Evolutionary conservation across 177 flowering plant species (phyloP), one percentile per base, ranked within the genome.

Genomic region (Tripterygium wilfordii): DNA sequence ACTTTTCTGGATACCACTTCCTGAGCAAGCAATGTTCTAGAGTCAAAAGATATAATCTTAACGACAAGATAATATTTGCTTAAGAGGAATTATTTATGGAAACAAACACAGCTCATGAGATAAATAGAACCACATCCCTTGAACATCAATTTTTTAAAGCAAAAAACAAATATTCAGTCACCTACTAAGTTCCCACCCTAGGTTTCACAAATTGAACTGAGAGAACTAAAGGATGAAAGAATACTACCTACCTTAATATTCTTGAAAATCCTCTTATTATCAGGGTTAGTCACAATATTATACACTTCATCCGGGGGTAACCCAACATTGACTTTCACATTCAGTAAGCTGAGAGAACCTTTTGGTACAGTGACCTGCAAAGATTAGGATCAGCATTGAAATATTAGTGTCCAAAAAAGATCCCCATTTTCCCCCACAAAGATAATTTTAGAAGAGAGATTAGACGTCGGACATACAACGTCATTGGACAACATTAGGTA

Each of bases 241-340:
- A 35, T 32, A 39, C 10, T 18, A 50, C 50, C 57, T 52, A 85
- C 98, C 89, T 88, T 77, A 40, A 92, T 88, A 64, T 92, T 92
- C 72, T 88, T 88, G 78, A 92, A 92, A 42, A 88, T 91, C 55
- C 90, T 82, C 56, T 59, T 82, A 47, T 84, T 92, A 48, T 88
- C 94, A 57, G 98, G 95, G 61, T 92, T 91, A n/a, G 57, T 88
- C 26, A 88, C 87, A 50, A 92, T 92, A 54, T 86, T 65, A 56
- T 75, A 92, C 5, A 88, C 73, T 22, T 95, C 91, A 79, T 92
- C 98, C 10, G 98, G 98, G 24, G 98, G 98, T 69, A 92, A 72
- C 10, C 96, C 96, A 51, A 84, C 75, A 66, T 82, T 57, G 43
- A 86, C 72, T 54, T 71, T 62, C 46, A 72, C 80, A 51, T 48